Conservation (phyloP, 2,329 filamentous ascomycete species). For the Fusarium redolens region DNA sequence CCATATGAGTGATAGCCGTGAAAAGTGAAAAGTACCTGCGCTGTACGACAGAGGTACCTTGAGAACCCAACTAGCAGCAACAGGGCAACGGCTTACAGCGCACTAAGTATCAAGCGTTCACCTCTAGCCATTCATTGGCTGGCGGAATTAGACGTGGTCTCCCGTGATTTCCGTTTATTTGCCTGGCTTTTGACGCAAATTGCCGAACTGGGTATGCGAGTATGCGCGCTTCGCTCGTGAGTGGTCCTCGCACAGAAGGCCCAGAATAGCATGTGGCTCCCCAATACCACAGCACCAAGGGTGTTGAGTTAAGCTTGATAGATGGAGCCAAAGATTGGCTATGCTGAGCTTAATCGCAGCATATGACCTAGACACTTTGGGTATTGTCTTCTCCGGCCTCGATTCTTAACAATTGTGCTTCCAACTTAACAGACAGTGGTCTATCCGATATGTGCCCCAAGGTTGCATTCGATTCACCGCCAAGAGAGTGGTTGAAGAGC, state of each 20-base stretch:
- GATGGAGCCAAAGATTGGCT: background rate
- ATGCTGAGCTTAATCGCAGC: background rate
- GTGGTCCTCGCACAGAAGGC: slow-evolving; percentile 26
- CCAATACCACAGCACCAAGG: background rate
- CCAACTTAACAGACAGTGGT: background rate
- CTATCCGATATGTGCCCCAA: no score
- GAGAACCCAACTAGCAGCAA: background rate
- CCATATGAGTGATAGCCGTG: background rate
- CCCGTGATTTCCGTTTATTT: slow-evolving; percentile 1
- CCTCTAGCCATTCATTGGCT: background rate
- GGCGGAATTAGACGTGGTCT: background rate
- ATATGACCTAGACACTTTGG: background rate
- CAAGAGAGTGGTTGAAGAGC: slow-evolving; percentile 1
- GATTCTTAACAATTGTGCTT: background rate
- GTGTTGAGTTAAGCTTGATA: slow-evolving; percentile 8
- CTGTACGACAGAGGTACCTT: background rate
- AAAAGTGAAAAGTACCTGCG: background rate
- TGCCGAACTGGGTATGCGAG: background rate
- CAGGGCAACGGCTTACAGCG: background rate
- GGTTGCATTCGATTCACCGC: slow-evolving; percentile 25
- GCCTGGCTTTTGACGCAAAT: slow-evolving; percentile 11
- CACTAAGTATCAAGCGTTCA: background rate
- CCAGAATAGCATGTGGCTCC: slow-evolving; percentile 10
- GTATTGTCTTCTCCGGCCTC: background rate
- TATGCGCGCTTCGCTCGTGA: slow-evolving; percentile 7